Base-by-base conservation (phyloP, 495 filamentous ascomycete species). In the Platismatia glauca region DNA sequence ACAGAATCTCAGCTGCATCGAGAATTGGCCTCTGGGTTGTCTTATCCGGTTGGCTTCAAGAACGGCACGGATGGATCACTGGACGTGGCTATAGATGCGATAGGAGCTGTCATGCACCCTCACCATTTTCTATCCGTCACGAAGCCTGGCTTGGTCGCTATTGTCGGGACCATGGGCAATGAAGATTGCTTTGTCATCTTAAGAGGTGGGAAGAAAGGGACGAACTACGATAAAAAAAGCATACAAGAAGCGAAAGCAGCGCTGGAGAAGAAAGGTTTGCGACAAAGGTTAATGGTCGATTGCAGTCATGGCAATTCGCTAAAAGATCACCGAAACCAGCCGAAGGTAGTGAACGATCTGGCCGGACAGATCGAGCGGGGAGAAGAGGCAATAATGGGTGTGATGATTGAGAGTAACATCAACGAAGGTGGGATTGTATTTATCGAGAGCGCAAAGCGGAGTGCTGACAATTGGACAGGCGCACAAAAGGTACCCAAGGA, bases 81-180 rank as follows among this genome's bases (percentile, higher is more conserved):
- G 57, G 84, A 82, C 29, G 93, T 98, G n/a, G 91, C 93, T 46
- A 93, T 98, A 66, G 94, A 98, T 71, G 94, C 94, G 53, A 95
- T 97, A 64, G 92, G 95, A 60, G 86, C 91, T 11, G 94, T 94
- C 4, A 87, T 89, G 37, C 85, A 91, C 64, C 89, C 88, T 68
- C 94, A 98, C 76, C 91, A 95, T 75, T 98, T 98, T 81, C 90
- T 98, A 81, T 93, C 93, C 74, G 95, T 98, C 48, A 98, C 95
- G n/a, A 98, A 97, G 80, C 91, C 96, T 74, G 94, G 94, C 38
- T 80, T 97, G 61, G 94, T 94, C 15, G 90, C 94, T 38, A 98
- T 98, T 68, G 97, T 92, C 41, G 83, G 89, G 68, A 98, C 94
- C 4, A 81, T 77, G 27, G 94, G 94, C 34, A 98, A 98, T 73